Evolutionary conservation across 1,139 yeast species (phyloP), one percentile per base, ranked within the genome.

Genomic region (Blastobotrys capitulatus): DNA sequence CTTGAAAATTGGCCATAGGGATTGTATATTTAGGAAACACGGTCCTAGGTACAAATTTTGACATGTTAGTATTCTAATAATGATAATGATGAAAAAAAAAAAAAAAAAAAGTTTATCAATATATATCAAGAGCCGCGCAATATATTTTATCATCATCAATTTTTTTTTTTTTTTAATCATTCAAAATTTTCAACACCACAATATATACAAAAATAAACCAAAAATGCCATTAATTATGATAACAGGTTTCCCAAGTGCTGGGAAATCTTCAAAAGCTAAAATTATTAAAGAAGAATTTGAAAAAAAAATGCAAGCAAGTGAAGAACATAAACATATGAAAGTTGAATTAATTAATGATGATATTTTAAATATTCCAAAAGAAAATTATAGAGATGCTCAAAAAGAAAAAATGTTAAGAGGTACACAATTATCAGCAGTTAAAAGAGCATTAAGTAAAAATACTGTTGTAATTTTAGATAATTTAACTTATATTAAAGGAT

Each of bases 401-500:
- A 74, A 79, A 7, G 99, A 92, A 64, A 88, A 90, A 61, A 76
- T 83, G 25, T 82, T 89, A 0, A 74, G 98, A 51, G 95, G 95
- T 0, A 76, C 79, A 29, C 96, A 90, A 60, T 83, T 89, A 70
- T 80, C 95, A 0, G 95, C 95, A 0, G 95, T 92, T 13, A 88
- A 88, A 61, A 74, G 97, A 57, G 88, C 85, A 55, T 69, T 94
- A 8, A 74, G 85, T 2, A 75, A 83, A 42, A 73, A 76, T 27
- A 83, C 79, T 29, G 76, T 92, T 42, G 97, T 92, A 1, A 80
- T 92, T 19, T 74, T 92, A 50, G 98, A 92, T 66, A 79, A 94
- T 1, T 72, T 89, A 62, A 83, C 89, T 22, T 94, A 94, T 64
- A 94, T 94, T 62, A 94, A 92, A 63, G 99, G 99, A 0, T 89